These are phyloP conservation scores for Collybia sordida DNA, from an alignment of 768 basidiomycete species.

Conservation along the genomic window DNA sequence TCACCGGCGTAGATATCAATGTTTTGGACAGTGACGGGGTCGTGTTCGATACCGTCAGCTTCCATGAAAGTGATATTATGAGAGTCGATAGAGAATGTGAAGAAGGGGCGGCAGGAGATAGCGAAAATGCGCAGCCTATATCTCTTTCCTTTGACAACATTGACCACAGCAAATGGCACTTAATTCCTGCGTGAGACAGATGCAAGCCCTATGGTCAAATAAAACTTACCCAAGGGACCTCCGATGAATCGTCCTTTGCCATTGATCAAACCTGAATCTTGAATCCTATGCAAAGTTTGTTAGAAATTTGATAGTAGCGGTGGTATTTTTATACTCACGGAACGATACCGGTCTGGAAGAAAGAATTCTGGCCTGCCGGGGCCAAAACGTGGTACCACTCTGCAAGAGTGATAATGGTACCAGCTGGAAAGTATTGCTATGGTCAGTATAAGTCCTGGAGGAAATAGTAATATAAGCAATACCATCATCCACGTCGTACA, in stretches of 20 bases:
- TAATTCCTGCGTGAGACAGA: conserved; percentile 16
- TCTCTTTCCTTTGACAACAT: conserved; percentile 37
- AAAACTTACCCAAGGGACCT: conserved; percentile 34
- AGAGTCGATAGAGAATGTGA: conserved; percentile 34
- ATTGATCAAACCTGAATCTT: conserved; percentile 46
- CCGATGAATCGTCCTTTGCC: conserved; percentile 39
- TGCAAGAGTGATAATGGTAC: conserved; percentile 34
- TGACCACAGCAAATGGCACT: conserved; percentile 39
- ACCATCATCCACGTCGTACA: conserved; percentile 45
- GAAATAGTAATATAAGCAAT: conserved; percentile 7
- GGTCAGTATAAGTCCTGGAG: not conserved
- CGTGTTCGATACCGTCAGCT: conserved; percentile 39
- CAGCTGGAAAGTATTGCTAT: conserved; percentile 11
- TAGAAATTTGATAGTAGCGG: conserved; percentile 10
- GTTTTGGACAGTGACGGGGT: conserved; percentile 38
- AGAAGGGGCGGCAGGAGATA: conserved; percentile 45
- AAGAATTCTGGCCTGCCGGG: conserved; percentile 34
- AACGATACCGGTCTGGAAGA: conserved; percentile 29
- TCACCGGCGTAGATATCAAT: conserved; percentile 41
- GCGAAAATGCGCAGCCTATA: conserved; percentile 52
- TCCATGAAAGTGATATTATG: conserved; percentile 37
- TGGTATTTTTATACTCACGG: conserved; percentile 18
- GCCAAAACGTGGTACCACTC: conserved; percentile 31
- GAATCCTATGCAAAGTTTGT: conserved; percentile 17
- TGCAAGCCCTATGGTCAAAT: conserved; percentile 18